Percentiles rank a stretch among this genome's conserved stretches.
phyloP scores from a whole-genome alignment of 768 basidiomycete species.

The Dacryopinax primogenitus region DNA sequence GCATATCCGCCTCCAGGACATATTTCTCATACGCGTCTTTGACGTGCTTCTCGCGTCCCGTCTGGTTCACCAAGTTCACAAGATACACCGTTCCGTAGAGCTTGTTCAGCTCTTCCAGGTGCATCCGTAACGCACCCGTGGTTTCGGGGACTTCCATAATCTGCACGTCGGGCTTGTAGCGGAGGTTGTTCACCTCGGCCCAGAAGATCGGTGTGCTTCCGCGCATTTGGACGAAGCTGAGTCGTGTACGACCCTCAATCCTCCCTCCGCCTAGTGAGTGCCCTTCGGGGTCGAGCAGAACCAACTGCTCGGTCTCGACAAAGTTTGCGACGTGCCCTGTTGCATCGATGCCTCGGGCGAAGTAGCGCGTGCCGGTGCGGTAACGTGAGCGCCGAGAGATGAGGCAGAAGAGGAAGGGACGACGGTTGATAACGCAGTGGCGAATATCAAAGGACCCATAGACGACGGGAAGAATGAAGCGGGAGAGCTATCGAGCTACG shows the following conservation, averaged over 20 bases:
- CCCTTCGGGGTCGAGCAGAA: conserved; percentile 53
- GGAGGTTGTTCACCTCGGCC: conserved; percentile 89
- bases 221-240: conserved; percentile 86
- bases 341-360: conserved; percentile 81
- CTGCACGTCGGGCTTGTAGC: conserved; percentile 93
- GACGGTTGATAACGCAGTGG: conserved; percentile 57
- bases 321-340: conserved; percentile 90
- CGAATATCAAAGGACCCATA: conserved; percentile 91
- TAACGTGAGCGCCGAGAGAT: conserved; percentile 89
- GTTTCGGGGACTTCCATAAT: conserved; percentile 87
- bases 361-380: conserved; percentile 93
- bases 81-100: conserved; percentile 67
- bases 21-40: conserved; percentile 89
- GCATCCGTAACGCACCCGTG: conserved; percentile 51
- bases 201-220: conserved; percentile 92
- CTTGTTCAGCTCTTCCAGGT: conserved; percentile 58
- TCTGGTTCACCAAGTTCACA: conserved; percentile 87
- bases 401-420: conserved; percentile 68
- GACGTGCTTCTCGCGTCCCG: conserved; percentile 81
- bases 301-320: conserved; percentile 93
- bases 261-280: conserved; percentile 12
- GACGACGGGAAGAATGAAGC: conserved; percentile 83
- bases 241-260: conserved; percentile 25
- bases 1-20: conserved; percentile 42
- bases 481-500: conserved; percentile 46